Base-by-base conservation (phyloP, 768 basidiomycete species). In the Pleurotus cornucopiae region DNA sequence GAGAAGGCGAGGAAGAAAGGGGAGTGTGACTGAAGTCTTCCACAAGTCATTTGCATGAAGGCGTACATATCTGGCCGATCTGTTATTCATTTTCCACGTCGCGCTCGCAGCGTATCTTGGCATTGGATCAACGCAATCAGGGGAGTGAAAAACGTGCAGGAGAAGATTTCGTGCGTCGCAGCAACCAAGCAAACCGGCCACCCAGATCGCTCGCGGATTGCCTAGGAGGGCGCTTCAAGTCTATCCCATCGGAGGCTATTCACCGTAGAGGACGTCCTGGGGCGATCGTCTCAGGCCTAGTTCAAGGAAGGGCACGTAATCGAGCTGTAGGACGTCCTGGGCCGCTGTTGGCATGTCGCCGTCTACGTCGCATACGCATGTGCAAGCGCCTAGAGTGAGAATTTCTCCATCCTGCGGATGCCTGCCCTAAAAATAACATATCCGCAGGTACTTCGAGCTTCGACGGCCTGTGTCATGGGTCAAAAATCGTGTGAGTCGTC, bases 181-280 rank as follows among this genome's bases (percentile, higher is more conserved):
- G 30, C 9, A 34, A 34, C 30, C 30, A 34, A 34, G 30, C 48
- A 34, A 49, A 34, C 18, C 51, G 51, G 39, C 20, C 39, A 43
- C 39, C 51, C 37, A 53, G 51, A 53, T 53, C 21, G 39, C 23
- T 53, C 39, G 51, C 51, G 51, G 51, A 53, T 53, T 53, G 51
- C 21, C 51, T 39, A 53, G 51, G 51, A 39, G 51, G 11, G 37
- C 18, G 34, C 16, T 52, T 40, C 51, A 39, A 34, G 30, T 34
- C 30, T 34, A 9, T 34, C 30, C 30, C 30, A 34, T 34, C 30
- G 30, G 30, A 34, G 30, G 30, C 30, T 34, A 34, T 11, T 34
- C 30, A 11, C 9, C 30, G 9, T 11, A 34, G 9, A 34, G 30
- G 30, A 34, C 30, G 11, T 34, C 30, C 30, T 16, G 12, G 18